These are phyloP conservation scores for Gaertneriomyces sp. DNA, from an alignment of 192 early-diverging fungal genomes.

Conservation along the genomic window DNA sequence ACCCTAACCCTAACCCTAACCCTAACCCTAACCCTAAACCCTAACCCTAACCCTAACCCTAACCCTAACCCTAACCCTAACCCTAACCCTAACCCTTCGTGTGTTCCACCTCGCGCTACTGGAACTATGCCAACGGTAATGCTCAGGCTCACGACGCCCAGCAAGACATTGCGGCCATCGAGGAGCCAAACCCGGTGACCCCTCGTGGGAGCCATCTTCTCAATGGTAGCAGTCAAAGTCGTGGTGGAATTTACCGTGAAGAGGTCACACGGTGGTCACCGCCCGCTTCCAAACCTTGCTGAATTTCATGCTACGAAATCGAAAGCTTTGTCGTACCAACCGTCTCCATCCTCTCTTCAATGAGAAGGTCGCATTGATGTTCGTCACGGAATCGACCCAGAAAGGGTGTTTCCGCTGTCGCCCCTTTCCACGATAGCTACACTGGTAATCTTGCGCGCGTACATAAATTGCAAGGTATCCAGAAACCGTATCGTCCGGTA, in stretches of 20 bases:
- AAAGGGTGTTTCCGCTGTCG: slow-evolving; percentile 1
- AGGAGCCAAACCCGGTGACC: slow-evolving; percentile 46
- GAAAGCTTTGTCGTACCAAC: slow-evolving; percentile 34
- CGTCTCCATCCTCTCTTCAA: slow-evolving; percentile 36
- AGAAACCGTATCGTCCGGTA: slow-evolving; percentile 34
- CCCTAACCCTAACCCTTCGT: too few relatives aligned
- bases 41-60: too few relatives aligned
- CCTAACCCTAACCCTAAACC: too few relatives aligned
- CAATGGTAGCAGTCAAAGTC: slow-evolving; percentile 41
- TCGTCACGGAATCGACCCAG: slow-evolving; percentile 22
- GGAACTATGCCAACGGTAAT: too few relatives aligned
- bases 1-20: too few relatives aligned
- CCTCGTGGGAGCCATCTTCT: slow-evolving; percentile 49
- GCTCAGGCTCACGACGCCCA: slow-evolving; percentile 43
- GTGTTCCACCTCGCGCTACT: too few relatives aligned
- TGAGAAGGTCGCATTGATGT: slow-evolving; percentile 47
- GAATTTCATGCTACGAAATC: slow-evolving; percentile 39
- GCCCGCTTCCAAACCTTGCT: slow-evolving; percentile 20
- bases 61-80: too few relatives aligned
- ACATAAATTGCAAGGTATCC: slow-evolving; percentile 49
- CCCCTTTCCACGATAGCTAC: slow-evolving; percentile 46
- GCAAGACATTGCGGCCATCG: slow-evolving; percentile 8
- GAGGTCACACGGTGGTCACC: slow-evolving; percentile 30
- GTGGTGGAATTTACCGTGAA: slow-evolving; percentile 36
- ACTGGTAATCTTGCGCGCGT: slow-evolving; percentile 36